These are phyloP conservation scores for Scenedesmus sp. DNA, from an alignment of 163 green algal species.

Conservation along the genomic window DNA sequence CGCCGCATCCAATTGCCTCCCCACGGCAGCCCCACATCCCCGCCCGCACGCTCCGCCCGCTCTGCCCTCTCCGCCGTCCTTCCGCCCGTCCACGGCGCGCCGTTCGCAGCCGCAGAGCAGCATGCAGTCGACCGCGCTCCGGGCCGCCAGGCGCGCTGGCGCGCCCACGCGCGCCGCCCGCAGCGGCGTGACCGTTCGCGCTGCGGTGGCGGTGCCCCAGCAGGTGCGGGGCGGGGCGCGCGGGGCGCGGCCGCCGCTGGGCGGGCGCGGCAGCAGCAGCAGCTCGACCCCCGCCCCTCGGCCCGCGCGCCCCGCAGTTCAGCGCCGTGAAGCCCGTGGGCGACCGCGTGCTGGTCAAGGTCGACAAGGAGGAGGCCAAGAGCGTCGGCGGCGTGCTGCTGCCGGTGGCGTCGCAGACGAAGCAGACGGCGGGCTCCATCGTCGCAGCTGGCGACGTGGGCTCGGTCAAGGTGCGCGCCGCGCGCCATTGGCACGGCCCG, in stretches of 20 bases:
- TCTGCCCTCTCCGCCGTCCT: too few species aligned
- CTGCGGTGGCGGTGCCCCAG: slow-evolving; percentile 22
- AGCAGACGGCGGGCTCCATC: slow-evolving; percentile 78
- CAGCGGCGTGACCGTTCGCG: too few species aligned
- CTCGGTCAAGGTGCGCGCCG: slow-evolving; percentile 59
- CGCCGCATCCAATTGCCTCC: too few species aligned
- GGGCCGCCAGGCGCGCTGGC: slow-evolving; percentile 29
- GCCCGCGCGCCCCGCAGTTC: slow-evolving; percentile 53
- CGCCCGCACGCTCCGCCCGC: too few species aligned
- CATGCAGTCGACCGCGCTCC: slow-evolving; percentile 37
- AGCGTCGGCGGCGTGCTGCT: slow-evolving; percentile 90
- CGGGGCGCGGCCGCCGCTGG: not conserved
- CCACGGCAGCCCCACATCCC: too few species aligned
- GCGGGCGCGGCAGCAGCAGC: not conserved
- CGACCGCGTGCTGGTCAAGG: slow-evolving; percentile 87
- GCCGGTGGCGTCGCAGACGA: slow-evolving; percentile 80
- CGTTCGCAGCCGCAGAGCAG: too few species aligned
- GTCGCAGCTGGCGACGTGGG: slow-evolving; percentile 60
- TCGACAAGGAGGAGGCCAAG: slow-evolving; percentile 74
- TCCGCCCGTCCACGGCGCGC: too few species aligned
- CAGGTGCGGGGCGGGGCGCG: slow-evolving; percentile 9
- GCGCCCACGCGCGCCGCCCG: too few species aligned
- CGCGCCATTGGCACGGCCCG: too few species aligned
- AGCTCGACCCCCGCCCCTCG: too few species aligned
- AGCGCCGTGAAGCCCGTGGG: slow-evolving; percentile 83